These are phyloP conservation scores for Boechera stricta DNA, from an alignment of 345 rosid species.

Conservation along the genomic window DNA sequence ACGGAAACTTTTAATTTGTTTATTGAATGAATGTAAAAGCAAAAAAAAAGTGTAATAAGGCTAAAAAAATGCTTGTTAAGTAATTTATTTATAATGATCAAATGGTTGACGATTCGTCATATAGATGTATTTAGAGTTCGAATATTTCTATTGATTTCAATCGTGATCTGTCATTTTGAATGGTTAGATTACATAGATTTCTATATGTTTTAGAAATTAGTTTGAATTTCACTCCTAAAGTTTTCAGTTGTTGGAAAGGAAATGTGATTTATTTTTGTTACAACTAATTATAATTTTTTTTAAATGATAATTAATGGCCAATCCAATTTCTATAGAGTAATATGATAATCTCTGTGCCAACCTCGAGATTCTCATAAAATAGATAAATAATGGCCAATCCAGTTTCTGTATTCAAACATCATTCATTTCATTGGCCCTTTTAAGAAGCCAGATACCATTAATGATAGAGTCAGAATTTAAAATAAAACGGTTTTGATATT, in stretches of 20 bases:
- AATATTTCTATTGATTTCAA: too few relatives aligned
- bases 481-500: neutral
- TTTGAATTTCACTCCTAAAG: neutral
- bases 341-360: conserved; percentile 12
- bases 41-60: too few relatives aligned
- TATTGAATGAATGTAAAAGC: too few relatives aligned
- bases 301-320: neutral
- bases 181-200: neutral
- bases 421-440: conserved; percentile 26
- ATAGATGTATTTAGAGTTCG: too few relatives aligned
- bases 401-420: neutral
- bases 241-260: neutral
- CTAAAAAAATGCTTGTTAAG: too few relatives aligned
- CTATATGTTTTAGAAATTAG: neutral
- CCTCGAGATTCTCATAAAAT: conserved; percentile 34
- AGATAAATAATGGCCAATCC: neutral
- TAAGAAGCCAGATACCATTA: neutral
- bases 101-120: too few relatives aligned
- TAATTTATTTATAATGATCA: too few relatives aligned
- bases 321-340: neutral
- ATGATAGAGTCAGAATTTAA: neutral
- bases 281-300: neutral
- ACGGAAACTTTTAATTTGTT: too few relatives aligned
- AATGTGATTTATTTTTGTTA: neutral
- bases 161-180: too few relatives aligned